phyloP scores from a whole-genome alignment of 192 early-diverging fungal species.

The Gryganskiella cystojenkinii region DNA sequence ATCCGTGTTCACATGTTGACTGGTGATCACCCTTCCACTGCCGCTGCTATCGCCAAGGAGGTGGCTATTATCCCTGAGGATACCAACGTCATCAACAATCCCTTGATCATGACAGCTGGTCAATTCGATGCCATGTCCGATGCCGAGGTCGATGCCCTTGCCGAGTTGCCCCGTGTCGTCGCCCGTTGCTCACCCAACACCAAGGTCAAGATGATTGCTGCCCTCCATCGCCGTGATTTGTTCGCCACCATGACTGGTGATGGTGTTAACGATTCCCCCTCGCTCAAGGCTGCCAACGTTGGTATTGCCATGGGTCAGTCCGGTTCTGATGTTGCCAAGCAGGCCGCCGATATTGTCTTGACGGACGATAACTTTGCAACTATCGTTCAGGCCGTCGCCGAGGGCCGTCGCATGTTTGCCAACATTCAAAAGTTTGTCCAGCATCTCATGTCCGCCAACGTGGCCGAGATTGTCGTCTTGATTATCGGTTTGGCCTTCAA shows the following conservation, averaged over 20 bases:
- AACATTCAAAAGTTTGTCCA: conserved; percentile 81
- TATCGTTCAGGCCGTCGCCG: conserved; percentile 80
- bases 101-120: conserved; percentile 83
- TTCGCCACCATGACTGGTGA: conserved; percentile 91
- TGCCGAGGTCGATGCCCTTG: conserved; percentile 80
- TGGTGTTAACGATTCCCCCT: conserved; percentile 81
- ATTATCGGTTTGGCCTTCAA: conserved; percentile 76
- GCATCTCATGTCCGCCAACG: conserved; percentile 75
- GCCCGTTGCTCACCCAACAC: conserved; percentile 95
- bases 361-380: conserved; percentile 86
- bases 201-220: conserved; percentile 96
- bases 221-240: conserved; percentile 77
- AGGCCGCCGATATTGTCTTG: conserved; percentile 90
- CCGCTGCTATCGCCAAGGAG: conserved; percentile 91
- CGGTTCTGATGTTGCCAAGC: conserved; percentile 93
- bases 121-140: conserved; percentile 90
- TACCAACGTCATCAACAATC: conserved; percentile 42
- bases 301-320: conserved; percentile 90
- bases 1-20: conserved; percentile 97
- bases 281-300: conserved; percentile 77
- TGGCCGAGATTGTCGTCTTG: conserved; percentile 76
- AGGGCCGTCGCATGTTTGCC: conserved; percentile 82
- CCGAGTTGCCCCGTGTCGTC: conserved; percentile 89
- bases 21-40: conserved; percentile 91
- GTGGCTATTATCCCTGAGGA: conserved; percentile 78